Evolutionary conservation across 2,329 filamentous ascomycete genomes (phyloP), one percentile per base, ranked within the genome.

Genomic region (Dryadomyces quercivorus): DNA sequence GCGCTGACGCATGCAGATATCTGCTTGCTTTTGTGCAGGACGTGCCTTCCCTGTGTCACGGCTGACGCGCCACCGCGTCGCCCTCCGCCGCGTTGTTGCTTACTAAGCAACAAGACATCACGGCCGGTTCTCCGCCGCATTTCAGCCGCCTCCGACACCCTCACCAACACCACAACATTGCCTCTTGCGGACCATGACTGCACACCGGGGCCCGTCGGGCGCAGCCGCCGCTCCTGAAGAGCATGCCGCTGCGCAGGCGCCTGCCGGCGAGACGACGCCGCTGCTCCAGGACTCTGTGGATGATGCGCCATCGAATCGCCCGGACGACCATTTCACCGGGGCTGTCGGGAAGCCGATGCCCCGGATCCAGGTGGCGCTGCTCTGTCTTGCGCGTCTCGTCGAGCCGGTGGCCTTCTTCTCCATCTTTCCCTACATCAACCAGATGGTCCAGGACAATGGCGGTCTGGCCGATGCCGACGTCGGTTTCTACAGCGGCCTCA

Each of bases 351-450:
- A 46, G 58, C 57, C 26, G 63, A 64, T 86, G 15, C 78, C 81
- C n/a, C 73, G 70, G 58, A 53, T 65, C n/a, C 88, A 92, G 65
- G 81, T 93, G 52, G 66, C 85, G 36, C 67, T 86, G 12, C 78
- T 93, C 13, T 92, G 87, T 71, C 86, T 82, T 64, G 82, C 83
- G 1, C 80, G 86, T 6, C 64, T 87, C 26, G 73, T 88, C 47
- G 88, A 92, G 63, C 86, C 88, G 1, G 76, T 91, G 44, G 85
- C 86, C n/a, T 92, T 88, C 71, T 92, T 91, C 71, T 81, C 76
- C 64, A 88, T 92, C 65, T 86, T 92, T 62, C 85, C 87, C 1
- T 92, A 86, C 68, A 78, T 93, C 67, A 88, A 83, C 62, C 73
- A 84, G 63, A 92, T 92, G 87, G 81, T 88, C 42, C 72, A 79